Evolutionary conservation across 176 grass and related monocot genomes (phyloP).

Genomic region (Musa troglodytarum): DNA sequence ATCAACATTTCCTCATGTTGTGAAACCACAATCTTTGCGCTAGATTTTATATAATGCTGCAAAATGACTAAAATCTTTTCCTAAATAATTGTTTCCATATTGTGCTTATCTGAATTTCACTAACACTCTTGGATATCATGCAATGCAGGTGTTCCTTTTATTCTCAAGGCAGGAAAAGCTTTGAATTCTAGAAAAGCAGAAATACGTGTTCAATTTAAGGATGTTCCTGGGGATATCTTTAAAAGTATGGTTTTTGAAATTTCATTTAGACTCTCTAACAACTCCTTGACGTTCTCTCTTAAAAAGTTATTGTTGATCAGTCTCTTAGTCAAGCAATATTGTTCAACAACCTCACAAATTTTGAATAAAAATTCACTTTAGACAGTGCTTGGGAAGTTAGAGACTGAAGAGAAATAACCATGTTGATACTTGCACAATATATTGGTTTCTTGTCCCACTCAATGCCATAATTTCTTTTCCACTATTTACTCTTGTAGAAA

Average conservation of each 20-base stretch:
- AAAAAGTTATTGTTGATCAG: background rate
- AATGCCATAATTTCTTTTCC: background rate
- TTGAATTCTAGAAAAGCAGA: conserved; percentile 93
- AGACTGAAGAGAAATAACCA: background rate
- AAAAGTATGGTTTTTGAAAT: conserved; percentile 44
- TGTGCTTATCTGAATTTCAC: conserved; percentile 15
- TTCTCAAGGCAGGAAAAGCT: conserved; percentile 98
- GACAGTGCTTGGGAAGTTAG: background rate
- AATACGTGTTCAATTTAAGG: conserved; percentile 98
- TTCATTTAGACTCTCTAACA: background rate
- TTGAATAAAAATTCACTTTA: background rate
- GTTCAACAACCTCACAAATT: background rate
- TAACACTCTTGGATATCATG: conserved; percentile 24
- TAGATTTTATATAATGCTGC: background rate
- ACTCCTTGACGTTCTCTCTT: background rate
- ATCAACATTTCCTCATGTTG: background rate
- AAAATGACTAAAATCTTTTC: background rate
- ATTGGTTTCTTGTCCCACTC: background rate
- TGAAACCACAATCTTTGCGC: background rate
- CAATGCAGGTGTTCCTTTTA: conserved; percentile 85
- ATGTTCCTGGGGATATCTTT: conserved; percentile 99
- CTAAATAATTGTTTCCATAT: background rate
- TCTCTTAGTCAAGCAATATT: background rate
- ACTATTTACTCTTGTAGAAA: background rate
- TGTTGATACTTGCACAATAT: background rate